Conservation (phyloP, 495 filamentous ascomycete genomes). For the Aspergillus wentii region DNA sequence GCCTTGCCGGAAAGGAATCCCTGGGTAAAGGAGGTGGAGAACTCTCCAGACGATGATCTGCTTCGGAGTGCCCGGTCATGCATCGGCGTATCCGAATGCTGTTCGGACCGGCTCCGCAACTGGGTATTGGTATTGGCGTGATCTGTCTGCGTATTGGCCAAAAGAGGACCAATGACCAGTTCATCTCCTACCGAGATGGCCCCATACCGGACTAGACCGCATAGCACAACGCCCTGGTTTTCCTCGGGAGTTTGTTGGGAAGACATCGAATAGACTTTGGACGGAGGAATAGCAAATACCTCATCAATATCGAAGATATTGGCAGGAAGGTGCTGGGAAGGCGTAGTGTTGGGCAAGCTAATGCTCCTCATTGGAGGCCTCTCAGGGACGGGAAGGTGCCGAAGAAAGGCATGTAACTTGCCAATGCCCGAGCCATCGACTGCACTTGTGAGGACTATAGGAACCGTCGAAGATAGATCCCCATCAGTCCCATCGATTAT, state of each 20-base stretch:
- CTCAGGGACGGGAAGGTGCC: constrained; percentile 67
- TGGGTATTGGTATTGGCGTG: constrained; percentile 11
- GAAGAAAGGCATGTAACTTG: constrained; percentile 75
- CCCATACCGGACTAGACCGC: constrained; percentile 78
- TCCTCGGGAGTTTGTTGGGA: constrained; percentile 30
- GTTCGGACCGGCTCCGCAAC: constrained; percentile 15
- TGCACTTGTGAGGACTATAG: constrained; percentile 84
- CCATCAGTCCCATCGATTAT: constrained; percentile 36
- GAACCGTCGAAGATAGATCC: constrained; percentile 55
- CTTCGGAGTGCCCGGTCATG: too few species aligned
- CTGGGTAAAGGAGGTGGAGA: constrained; percentile 29
- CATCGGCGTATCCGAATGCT: constrained; percentile 13
- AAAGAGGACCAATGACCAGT: constrained; percentile 75
- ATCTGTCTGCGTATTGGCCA: constrained; percentile 27
- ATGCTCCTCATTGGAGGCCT: constrained; percentile 36
- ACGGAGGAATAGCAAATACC: constrained; percentile 58
- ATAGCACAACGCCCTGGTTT: constrained; percentile 63
- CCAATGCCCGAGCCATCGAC: constrained; percentile 80
- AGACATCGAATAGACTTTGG: constrained; percentile 38
- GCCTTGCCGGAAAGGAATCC: constrained; percentile 22
- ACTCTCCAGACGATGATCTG: constrained; percentile 27
- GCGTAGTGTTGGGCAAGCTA: constrained; percentile 8
- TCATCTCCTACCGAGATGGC: constrained; percentile 72
- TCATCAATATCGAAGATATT: constrained; percentile 87
- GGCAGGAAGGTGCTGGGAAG: constrained; percentile 34